Evolutionary conservation across 768 basidiomycete genomes (phyloP).

Genomic region (Boletus vinaceobasis): DNA sequence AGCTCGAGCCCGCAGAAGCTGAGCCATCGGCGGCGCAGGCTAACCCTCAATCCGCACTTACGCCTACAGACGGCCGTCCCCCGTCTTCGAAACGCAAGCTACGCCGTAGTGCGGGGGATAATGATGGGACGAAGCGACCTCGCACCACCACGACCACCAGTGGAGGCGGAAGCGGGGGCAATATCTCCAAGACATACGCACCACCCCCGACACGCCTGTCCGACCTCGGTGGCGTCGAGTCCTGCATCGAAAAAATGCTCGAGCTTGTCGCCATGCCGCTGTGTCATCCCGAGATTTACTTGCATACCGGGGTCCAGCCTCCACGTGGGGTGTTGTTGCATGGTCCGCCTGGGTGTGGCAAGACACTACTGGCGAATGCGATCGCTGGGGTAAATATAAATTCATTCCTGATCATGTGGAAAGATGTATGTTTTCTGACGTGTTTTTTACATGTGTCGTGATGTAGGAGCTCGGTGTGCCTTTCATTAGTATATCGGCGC

Average conservation of each 20-base stretch:
- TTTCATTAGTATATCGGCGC: constrained; percentile 92
- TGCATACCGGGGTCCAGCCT: constrained; percentile 88
- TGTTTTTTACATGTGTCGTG: no score
- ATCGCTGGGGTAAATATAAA: constrained; percentile 77
- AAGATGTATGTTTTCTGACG: not conserved
- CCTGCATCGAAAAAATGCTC: constrained; percentile 87
- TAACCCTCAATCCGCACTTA: not conserved
- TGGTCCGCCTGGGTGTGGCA: constrained; percentile 96
- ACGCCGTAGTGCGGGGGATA: constrained; percentile 45
- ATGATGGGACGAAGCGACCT: constrained; percentile 54
- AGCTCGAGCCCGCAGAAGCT: constrained; percentile 10
- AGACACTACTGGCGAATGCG: constrained; percentile 91
- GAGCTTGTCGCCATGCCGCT: constrained; percentile 97
- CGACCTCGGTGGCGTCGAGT: constrained; percentile 83
- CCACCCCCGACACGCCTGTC: constrained; percentile 77
- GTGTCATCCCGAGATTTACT: constrained; percentile 92
- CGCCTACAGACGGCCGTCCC: constrained; percentile 9
- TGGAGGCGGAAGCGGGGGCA: constrained; percentile 19
- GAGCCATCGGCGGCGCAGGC: constrained; percentile 10
- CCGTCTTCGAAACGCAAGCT: constrained; percentile 58
- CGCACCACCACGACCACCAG: constrained; percentile 34
- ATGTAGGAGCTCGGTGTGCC: constrained; percentile 84
- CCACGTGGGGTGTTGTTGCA: constrained; percentile 90
- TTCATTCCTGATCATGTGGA: not conserved
- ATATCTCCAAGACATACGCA: constrained; percentile 38